Percentiles rank a stretch among this genome's conserved stretches.
Evolutionary conservation across 345 rosid species (phyloP).

Genomic region (Lepidium aucheri): DNA sequence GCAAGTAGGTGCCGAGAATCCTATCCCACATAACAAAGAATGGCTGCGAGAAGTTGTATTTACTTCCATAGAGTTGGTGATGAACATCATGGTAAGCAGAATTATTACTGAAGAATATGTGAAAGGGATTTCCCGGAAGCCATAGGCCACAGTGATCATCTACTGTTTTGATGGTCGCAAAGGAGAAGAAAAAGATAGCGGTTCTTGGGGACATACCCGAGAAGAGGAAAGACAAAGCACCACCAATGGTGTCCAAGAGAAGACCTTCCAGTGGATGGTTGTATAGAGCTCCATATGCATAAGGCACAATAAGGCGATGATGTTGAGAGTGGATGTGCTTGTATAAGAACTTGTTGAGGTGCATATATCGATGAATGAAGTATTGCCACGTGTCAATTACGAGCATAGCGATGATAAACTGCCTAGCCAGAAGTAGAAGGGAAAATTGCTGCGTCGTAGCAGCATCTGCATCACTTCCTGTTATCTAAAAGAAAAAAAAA

Average conservation of each 20-base stretch:
- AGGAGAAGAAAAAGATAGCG: constrained; percentile 38
- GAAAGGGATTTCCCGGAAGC: constrained; percentile 75
- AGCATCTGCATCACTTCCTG: constrained; percentile 28
- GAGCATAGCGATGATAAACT: constrained; percentile 25
- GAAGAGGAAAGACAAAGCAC: constrained; percentile 62
- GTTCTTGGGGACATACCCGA: constrained; percentile 72
- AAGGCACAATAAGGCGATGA: constrained; percentile 56
- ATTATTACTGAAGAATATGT: constrained; percentile 62
- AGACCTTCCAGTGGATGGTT: constrained; percentile 67
- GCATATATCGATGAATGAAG: constrained; percentile 33
- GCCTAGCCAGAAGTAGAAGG: constrained; percentile 16
- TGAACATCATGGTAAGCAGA: constrained; percentile 81
- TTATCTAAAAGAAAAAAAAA: constrained; percentile 1
- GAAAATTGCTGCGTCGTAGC: constrained; percentile 14
- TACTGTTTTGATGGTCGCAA: constrained; percentile 63
- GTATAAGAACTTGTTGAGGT: constrained; percentile 31
- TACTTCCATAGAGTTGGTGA: constrained; percentile 76
- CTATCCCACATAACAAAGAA: constrained; percentile 74
- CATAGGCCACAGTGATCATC: constrained; percentile 75
- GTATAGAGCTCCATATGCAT: constrained; percentile 60
- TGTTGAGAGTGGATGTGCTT: constrained; percentile 36
- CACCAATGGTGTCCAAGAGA: constrained; percentile 65
- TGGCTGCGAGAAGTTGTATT: constrained; percentile 75
- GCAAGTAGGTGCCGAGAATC: constrained; percentile 67
- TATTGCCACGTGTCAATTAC: constrained; percentile 34